These are phyloP conservation scores for Tetrahymena malaccensis DNA, from an alignment of 73 alveolate genomes.

Conservation along the genomic window DNA sequence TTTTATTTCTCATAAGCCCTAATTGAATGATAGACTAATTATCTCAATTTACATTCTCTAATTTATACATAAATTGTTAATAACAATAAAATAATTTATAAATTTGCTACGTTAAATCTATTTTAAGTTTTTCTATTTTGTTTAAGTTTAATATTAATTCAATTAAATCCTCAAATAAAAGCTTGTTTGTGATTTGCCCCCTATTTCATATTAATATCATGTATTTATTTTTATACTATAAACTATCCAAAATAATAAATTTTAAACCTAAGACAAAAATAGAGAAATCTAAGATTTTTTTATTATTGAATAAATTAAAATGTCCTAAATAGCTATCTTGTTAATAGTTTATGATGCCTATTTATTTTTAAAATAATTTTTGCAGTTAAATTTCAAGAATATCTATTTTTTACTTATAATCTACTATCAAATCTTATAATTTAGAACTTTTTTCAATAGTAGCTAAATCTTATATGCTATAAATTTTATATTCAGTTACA, in stretches of 20 bases:
- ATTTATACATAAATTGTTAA: background rate
- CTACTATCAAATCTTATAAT: background rate
- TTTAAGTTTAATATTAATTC: background rate
- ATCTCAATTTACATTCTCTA: background rate
- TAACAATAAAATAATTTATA: background rate
- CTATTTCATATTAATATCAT: background rate
- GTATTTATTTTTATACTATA: background rate
- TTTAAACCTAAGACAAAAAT: background rate
- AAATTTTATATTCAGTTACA: too few species aligned
- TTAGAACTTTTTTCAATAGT: background rate
- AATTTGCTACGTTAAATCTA: background rate
- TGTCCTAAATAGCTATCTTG: background rate
- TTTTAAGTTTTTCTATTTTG: background rate
- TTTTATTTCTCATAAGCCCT: background rate
- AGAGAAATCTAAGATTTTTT: background rate
- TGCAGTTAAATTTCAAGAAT: too few species aligned
- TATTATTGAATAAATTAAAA: too few species aligned
- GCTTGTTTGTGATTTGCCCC: background rate
- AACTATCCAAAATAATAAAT: background rate
- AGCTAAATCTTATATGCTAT: background rate
- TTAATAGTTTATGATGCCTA: background rate
- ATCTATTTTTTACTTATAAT: background rate
- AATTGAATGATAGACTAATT: background rate
- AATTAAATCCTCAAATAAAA: background rate
- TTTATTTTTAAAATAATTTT: too few species aligned